These are phyloP conservation scores for Scortechinia acanthostroma DNA, from an alignment of 2,329 filamentous ascomycete species.

Conservation along the genomic window DNA sequence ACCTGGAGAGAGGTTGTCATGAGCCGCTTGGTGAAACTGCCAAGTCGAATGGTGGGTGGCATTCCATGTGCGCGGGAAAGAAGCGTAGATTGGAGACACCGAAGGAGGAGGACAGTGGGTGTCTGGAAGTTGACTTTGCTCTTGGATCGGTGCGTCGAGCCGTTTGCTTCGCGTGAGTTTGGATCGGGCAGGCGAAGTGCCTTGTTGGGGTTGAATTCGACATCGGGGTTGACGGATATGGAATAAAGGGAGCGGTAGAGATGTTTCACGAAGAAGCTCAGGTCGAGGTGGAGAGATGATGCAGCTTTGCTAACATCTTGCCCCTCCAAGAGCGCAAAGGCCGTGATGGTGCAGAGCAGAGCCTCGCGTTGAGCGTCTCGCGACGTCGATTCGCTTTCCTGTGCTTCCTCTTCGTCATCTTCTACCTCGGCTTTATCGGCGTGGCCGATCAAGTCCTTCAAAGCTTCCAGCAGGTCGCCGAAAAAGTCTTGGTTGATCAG, in stretches of 20 bases:
- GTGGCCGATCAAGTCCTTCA: slow-evolving; percentile 84
- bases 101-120: slow-evolving; percentile 83
- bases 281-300: slow-evolving; percentile 75
- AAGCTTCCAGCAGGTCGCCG: slow-evolving; percentile 84
- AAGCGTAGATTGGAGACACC: slow-evolving; percentile 76
- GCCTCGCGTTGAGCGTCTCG: slow-evolving; percentile 79
- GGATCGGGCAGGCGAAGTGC: slow-evolving; percentile 62
- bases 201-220: slow-evolving; percentile 74
- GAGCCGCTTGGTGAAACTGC: slow-evolving; percentile 87
- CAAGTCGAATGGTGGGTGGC: slow-evolving; percentile 78
- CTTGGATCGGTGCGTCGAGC: slow-evolving; percentile 16
- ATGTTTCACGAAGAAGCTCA: slow-evolving; percentile 90
- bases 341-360: slow-evolving; percentile 89
- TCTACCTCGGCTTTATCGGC: slow-evolving; percentile 48
- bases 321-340: slow-evolving; percentile 89
- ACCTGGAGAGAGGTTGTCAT: slow-evolving; percentile 76
- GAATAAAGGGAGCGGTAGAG: slow-evolving; percentile 81
- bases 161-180: slow-evolving; percentile 33
- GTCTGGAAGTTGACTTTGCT: slow-evolving; percentile 90
- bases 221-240: slow-evolving; percentile 73
- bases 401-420: slow-evolving; percentile 36
- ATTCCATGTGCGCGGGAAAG: slow-evolving; percentile 70
- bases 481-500: slow-evolving; percentile 99
- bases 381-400: slow-evolving; percentile 32
- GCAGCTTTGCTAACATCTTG: slow-evolving; percentile 86